Base-by-base conservation (phyloP, 2,329 filamentous ascomycete genomes). In the Trichophyton rubrum region DNA sequence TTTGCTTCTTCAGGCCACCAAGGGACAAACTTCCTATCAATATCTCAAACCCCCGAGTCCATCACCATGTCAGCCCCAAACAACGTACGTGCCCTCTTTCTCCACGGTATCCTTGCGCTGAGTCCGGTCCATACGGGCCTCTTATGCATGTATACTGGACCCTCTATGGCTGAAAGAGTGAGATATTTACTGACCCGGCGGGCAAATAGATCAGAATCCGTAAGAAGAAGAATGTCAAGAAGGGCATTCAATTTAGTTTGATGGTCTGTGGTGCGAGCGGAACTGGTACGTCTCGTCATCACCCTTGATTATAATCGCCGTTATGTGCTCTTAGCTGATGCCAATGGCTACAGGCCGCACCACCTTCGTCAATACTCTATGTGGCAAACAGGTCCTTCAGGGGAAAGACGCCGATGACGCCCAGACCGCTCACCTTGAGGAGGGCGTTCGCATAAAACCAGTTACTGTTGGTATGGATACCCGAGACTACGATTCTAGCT, bases 221-320 rank as follows among this genome's bases (percentile, higher is more conserved):
- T 80, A 88, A 90, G 79, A 99, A 99, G 92, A 99, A 99, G 89
- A 97, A 99, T 84, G 92, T 99, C 80, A 96, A 96, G 88, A 96
- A 96, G 85, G 93, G 93, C 74, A 97, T 99, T 74, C 93, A 99
- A 83, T 99, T 99, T 82, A 97, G 91, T 78, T 79, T 99, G 84
- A 99, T 99, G 93, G 93, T 99, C 72, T 97, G 93, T 75, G 93
- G 93, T 81, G 93, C 93, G 74, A 97, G 92, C 70, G 93, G 93
- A 77, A 97, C 93, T 78, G 93, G 90, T 96, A 85, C 56, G 60
- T 40, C 59, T 38, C 66, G 63, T 59, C 62, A 49, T 60, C 56
- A 27, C 27, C 53, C 41, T 47, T 38, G 53, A 22, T 61, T 30
- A 60, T 38, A 15, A 47, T 47, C 22, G 40, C 58, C 62, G 55